phyloP scores from a whole-genome alignment of 2,329 filamentous ascomycete genomes.

The Epichloe sylvatica region DNA sequence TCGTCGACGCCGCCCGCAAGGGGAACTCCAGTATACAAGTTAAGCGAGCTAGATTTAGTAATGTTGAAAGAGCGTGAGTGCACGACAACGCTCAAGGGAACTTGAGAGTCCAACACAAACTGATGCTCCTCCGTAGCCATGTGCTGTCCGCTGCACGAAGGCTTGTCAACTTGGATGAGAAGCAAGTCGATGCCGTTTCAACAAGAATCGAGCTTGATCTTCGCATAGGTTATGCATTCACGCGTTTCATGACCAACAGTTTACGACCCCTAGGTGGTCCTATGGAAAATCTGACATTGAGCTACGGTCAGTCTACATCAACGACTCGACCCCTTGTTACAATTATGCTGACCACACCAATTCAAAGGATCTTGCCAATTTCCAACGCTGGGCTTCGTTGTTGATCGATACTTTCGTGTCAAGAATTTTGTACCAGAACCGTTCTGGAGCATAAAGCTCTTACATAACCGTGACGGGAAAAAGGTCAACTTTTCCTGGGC shows the following conservation, averaged over 20 bases:
- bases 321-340: not conserved
- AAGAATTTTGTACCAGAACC: slow-evolving; percentile 83
- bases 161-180: slow-evolving; percentile 67
- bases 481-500: slow-evolving; percentile 77
- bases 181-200: slow-evolving; percentile 73
- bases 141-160: slow-evolving; percentile 70
- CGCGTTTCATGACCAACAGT: slow-evolving; percentile 68
- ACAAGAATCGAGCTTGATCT: slow-evolving; percentile 87
- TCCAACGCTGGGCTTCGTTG: slow-evolving; percentile 89
- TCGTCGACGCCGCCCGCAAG: slow-evolving; percentile 63
- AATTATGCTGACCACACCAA: not conserved
- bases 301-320: slow-evolving; percentile 50
- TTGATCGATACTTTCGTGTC: slow-evolving; percentile 88
- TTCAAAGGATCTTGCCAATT: slow-evolving; percentile 79
- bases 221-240: slow-evolving; percentile 84
- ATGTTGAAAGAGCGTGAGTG: slow-evolving; percentile 74
- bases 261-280: slow-evolving; percentile 59
- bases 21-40: slow-evolving; percentile 63
- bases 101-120: slow-evolving; percentile 3
- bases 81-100: no score
- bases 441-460: slow-evolving; percentile 86
- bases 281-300: slow-evolving; percentile 53
- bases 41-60: slow-evolving; percentile 84
- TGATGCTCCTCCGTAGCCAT: slow-evolving; percentile 44
- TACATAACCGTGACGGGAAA: slow-evolving; percentile 61